Evolutionary conservation across 176 grass and related monocot genomes (phyloP), one percentile per base, ranked within the genome.

Genomic region (Metroxylon sagu): DNA sequence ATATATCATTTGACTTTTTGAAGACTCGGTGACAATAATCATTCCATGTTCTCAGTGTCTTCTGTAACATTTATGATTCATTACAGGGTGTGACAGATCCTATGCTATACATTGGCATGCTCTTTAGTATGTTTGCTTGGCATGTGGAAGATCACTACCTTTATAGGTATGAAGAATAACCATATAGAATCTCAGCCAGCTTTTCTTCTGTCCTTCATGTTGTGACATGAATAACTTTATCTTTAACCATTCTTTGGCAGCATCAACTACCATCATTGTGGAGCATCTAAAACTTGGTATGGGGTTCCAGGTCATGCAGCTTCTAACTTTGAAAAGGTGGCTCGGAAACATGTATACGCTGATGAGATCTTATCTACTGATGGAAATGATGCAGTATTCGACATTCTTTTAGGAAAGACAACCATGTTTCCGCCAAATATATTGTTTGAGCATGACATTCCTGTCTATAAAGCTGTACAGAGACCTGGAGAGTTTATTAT

Each of bases 91-190:
- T 98, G 25, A 98, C 93, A 39, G 93, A 98, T 83, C 93, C 93
- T 26, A 97, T 97, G 87, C 87, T 97, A 69, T 97, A 97, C 77
- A 97, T 97, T 39, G 93, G 93, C 57, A 92, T 98, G 93, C 93
- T 98, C 55, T 98, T 92, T 52, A 98, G 93, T 68, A 92, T 98
- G 87, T 98, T 98, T 83, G 93, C 93, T 16, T 98, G 93, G 93
- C 93, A 98, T 48, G 93, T 98, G 21, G 93, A 98, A 89, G 93
- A 98, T 70, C 93, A 98, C 56, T 98, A 98, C 75, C 62, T 98
- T 52, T 98, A 89, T 73, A 98, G 93, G 93, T 98, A 88, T 4
- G 31, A 4, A 31, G 18, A 49, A 59, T 48, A 53, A 18, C 59
- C 60, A 3, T 62, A 35, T 35, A 35, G 30, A 35, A 35, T 35